phyloP scores from a whole-genome alignment of 2,329 filamentous ascomycete genomes.

The Neobulgaria alba region DNA sequence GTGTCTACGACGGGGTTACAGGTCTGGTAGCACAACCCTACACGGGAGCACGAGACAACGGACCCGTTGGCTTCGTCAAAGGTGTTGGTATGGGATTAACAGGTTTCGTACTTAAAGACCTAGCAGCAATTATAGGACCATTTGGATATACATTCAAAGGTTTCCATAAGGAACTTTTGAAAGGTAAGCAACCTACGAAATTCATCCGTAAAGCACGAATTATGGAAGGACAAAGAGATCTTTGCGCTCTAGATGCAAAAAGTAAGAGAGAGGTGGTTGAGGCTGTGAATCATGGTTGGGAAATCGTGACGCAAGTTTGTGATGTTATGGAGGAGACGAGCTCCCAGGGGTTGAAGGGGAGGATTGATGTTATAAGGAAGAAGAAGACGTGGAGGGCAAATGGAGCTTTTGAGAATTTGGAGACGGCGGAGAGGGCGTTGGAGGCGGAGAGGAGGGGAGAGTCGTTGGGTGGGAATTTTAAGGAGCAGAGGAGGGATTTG shows the following conservation, averaged over 20 bases:
- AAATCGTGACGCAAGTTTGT: slow-evolving; percentile 34
- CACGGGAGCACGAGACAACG: slow-evolving; percentile 46
- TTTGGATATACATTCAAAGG: slow-evolving; percentile 57
- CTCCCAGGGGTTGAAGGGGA: slow-evolving; percentile 23
- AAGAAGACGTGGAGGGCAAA: slow-evolving; percentile 34
- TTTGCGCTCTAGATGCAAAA: slow-evolving; percentile 27
- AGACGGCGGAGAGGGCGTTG: slow-evolving; percentile 38
- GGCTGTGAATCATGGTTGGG: slow-evolving; percentile 35
- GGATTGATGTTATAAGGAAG: slow-evolving; percentile 29
- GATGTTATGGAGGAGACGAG: slow-evolving; percentile 31
- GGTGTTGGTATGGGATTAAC: slow-evolving; percentile 54
- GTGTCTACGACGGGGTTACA: slow-evolving; percentile 56
- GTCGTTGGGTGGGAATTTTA: too few species aligned
- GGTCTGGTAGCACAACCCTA: slow-evolving; percentile 53
- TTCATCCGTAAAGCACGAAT: slow-evolving; percentile 51
- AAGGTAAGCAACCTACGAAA: slow-evolving; percentile 42
- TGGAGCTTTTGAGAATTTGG: slow-evolving; percentile 39
- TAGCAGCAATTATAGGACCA: slow-evolving; percentile 52
- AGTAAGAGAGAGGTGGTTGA: slow-evolving; percentile 28
- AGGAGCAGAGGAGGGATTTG: too few species aligned
- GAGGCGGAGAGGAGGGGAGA: slow-evolving; percentile 39
- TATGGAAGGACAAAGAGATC: slow-evolving; percentile 45
- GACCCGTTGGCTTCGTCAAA: slow-evolving; percentile 42
- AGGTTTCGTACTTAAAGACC: slow-evolving; percentile 56
- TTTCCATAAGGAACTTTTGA: slow-evolving; percentile 49